Evolutionary conservation across 2,329 filamentous ascomycete genomes (phyloP).

Genomic region (Calycina herbarum): DNA sequence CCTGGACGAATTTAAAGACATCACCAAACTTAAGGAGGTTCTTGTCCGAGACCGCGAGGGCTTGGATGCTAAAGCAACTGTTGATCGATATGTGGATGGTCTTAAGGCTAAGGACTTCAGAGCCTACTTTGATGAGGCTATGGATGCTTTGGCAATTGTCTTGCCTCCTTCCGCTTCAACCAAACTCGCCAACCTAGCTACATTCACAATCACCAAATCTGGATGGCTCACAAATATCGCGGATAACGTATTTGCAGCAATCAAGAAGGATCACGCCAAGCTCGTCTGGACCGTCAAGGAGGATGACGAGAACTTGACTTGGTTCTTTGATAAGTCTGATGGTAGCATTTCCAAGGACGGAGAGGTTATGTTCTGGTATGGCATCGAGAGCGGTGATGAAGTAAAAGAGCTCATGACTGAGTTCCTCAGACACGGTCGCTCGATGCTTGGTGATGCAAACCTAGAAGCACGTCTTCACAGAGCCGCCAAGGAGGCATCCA

Average conservation of each 20-base stretch:
- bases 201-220: conserved; percentile 88
- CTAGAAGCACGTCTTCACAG: conserved; percentile 81
- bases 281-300: conserved; percentile 96
- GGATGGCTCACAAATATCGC: conserved; percentile 94
- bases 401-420: conserved; percentile 81
- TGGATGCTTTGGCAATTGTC: conserved; percentile 90
- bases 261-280: conserved; percentile 91
- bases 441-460: conserved; percentile 88
- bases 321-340: conserved; percentile 97
- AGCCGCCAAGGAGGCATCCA: conserved; percentile 70
- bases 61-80: conserved; percentile 77
- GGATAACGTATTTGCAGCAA: conserved; percentile 89
- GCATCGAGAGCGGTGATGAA: conserved; percentile 74
- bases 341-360: conserved; percentile 84
- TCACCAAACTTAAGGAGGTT: conserved; percentile 76
- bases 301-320: conserved; percentile 93
- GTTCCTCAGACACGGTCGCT: conserved; percentile 77
- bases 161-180: conserved; percentile 68
- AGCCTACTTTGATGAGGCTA: conserved; percentile 90
- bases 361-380: conserved; percentile 93
- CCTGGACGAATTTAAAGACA: conserved; percentile 72
- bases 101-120: conserved; percentile 79
- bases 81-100: conserved; percentile 82
- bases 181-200: conserved; percentile 78
- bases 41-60: conserved; percentile 80